Base-by-base conservation (phyloP, 352 stramenopile species). In the Phytophthora chlamydospora region DNA sequence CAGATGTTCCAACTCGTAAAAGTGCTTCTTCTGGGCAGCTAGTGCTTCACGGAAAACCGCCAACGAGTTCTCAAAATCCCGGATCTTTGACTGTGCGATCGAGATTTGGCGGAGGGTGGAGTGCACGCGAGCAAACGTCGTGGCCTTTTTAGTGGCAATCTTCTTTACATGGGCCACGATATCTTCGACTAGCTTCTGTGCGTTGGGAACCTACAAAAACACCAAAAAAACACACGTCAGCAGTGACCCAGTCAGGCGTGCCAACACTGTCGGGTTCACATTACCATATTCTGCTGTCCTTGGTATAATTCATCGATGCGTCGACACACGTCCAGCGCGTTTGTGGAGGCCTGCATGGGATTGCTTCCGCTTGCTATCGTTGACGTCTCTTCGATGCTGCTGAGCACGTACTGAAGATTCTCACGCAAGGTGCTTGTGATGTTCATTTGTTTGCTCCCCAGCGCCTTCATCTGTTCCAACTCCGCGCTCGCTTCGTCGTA, bases 41-140 rank as follows among this genome's bases (percentile, higher is more conserved):
- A 93, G 48, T 13, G 85, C 88, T 41, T 94, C 88, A 33, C 80
- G 85, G 43, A 96, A 88, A 51, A 95, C 87, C 6, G 75, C 71
- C 35, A 96, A 36, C n/a, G 83, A 92, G 51, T 89, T 90, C 47
- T 95, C 88, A 75, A 96, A 96, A 66, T 95, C 88, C n/a, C 86
- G 82, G 49, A 96, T 96, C 53, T 90, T 89, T 5, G 85, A 94
- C 66, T 96, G 88, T n/a, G 71, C 76, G 0, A 80, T 65, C 1
- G 88, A 94, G 35, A 96, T 89, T 61, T 85, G 77, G 10, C 82
- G 79, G 53, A 96, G 33, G 40, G 76, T 83, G 12, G 62, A 66
- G 53, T 89, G 79, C 14, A 96, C 84, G 8, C 72, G 64, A 27
- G 60, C 60, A 59, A 83, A 89, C n/a, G 83, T 77, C 19, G 69